Conservation (phyloP, 495 filamentous ascomycete genomes). For the Geopyxis carbonaria region DNA sequence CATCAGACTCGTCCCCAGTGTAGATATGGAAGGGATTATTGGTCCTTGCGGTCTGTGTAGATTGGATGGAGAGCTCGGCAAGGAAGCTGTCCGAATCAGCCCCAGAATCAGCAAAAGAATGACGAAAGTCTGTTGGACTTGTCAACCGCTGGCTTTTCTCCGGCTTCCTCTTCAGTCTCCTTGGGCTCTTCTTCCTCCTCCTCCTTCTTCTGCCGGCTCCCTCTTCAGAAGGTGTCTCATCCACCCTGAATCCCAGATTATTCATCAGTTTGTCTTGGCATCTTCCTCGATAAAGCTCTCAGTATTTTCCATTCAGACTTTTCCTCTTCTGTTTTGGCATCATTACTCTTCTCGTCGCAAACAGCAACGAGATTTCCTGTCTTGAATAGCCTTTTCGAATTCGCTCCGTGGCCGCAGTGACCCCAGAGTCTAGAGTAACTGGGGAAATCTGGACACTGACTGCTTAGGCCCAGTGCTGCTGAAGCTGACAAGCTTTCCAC, state of each 20-base stretch:
- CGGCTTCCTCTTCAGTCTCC: conserved; percentile 25
- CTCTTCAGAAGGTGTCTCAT: no score
- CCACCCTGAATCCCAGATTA: conserved; percentile 67
- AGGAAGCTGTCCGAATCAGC: conserved; percentile 68
- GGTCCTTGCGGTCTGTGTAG: conserved; percentile 61
- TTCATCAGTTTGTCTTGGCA: conserved; percentile 65
- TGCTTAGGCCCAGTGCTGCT: conserved; percentile 36
- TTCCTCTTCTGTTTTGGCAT: conserved; percentile 68
- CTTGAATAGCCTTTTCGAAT: conserved; percentile 69
- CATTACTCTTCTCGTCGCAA: conserved; percentile 57
- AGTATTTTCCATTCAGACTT: conserved; percentile 92
- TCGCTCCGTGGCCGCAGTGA: conserved; percentile 67
- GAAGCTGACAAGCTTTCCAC: conserved; percentile 77
- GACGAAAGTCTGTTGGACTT: conserved; percentile 53
- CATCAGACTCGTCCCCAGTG: conserved; percentile 56
- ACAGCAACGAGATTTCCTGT: conserved; percentile 60
- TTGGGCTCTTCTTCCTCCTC: no score
- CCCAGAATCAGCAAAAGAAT: conserved; percentile 61
- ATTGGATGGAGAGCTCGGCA: conserved; percentile 55
- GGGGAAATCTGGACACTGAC: conserved; percentile 66
- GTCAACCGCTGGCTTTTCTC: conserved; percentile 32
- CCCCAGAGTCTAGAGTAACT: conserved; percentile 73
- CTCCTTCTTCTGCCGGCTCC: no score
- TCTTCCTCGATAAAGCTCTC: conserved; percentile 66
- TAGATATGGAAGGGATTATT: conserved; percentile 80